These are phyloP conservation scores for Gamarada debralockiae DNA, from an alignment of 495 filamentous ascomycete genomes.

Conservation along the genomic window DNA sequence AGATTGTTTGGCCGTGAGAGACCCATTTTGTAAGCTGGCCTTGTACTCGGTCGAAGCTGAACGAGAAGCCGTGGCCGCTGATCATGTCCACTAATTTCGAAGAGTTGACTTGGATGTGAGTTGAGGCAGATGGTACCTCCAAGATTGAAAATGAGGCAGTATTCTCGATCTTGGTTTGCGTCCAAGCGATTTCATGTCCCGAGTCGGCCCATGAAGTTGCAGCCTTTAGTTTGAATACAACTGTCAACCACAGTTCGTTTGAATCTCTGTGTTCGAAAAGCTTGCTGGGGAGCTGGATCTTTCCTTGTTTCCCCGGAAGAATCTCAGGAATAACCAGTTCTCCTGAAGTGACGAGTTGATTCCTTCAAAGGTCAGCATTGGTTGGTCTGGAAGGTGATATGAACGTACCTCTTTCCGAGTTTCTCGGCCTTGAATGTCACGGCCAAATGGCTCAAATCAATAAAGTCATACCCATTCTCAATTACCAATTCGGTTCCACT, in stretches of 20 bases:
- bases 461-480: constrained; percentile 51
- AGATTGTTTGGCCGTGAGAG: constrained; percentile 20
- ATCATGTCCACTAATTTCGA: neutral
- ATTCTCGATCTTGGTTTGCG: constrained; percentile 19
- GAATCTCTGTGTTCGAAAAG: constrained; percentile 9
- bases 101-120: neutral
- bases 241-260: constrained; percentile 30
- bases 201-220: constrained; percentile 29
- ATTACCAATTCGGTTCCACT: constrained; percentile 28
- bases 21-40: neutral
- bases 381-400: neutral
- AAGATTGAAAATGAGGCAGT: neutral
- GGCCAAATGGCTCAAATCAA: constrained; percentile 41
- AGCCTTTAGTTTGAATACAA: constrained; percentile 28
- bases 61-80: neutral
- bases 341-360: neutral
- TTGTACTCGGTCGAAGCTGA: neutral
- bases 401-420: neutral
- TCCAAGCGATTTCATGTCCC: constrained; percentile 33
- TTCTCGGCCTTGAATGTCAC: constrained; percentile 12
- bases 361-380: neutral
- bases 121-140: neutral
- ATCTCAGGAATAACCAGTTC: neutral
- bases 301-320: neutral
- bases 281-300: constrained; percentile 7